A percentile compares a stretch with the other conserved stretches of the same genome.
These are phyloP conservation scores for Dendrocalamus sinicus DNA, from an alignment of 176 grass and related monocot genomes.

Conservation along the genomic window DNA sequence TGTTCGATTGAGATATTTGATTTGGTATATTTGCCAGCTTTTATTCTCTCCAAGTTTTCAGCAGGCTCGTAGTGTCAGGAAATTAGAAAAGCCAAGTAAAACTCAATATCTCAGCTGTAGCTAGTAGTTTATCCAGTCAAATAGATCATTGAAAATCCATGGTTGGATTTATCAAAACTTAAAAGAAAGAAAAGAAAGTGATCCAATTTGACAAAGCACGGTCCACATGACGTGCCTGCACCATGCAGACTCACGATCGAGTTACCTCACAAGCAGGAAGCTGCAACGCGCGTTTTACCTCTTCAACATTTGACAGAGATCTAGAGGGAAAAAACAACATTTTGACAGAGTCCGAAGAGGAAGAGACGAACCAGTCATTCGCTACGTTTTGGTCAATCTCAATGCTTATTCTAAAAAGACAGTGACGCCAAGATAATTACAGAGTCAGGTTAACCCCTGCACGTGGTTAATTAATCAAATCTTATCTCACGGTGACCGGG, in stretches of 20 bases:
- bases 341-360: neutral
- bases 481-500: neutral
- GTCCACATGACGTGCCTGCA: constrained; percentile 45
- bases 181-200: neutral
- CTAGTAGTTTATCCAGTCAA: neutral
- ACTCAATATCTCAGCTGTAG: neutral
- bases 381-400: neutral
- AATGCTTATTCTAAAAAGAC: neutral
- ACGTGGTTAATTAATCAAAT: neutral
- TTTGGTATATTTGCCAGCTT: neutral
- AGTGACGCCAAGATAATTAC: neutral
- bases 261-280: neutral
- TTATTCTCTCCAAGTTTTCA: neutral
- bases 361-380: neutral
- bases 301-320: constrained; percentile 29
- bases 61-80: neutral
- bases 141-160: neutral
- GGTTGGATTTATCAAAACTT: neutral
- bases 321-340: too few relatives aligned
- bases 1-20: neutral
- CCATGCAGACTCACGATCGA: neutral
- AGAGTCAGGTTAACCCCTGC: neutral
- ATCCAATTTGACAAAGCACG: neutral
- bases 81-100: neutral
- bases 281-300: constrained; percentile 12